Percentiles rank a stretch among this genome's conserved stretches.
phyloP scores from a whole-genome alignment of 1,139 yeast genomes.

The Sugiyamaella castrensis region DNA sequence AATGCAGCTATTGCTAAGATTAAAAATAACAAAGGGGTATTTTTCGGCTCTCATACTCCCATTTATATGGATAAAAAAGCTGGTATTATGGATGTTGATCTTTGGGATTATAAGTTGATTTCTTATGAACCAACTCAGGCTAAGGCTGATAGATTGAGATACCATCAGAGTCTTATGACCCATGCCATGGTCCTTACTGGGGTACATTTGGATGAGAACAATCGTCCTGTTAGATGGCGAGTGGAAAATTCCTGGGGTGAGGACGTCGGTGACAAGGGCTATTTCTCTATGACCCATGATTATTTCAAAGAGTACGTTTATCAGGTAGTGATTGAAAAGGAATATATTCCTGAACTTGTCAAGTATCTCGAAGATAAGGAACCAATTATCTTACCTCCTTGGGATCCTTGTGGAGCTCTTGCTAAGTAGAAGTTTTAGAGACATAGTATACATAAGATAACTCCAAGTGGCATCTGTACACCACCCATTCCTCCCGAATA shows the following conservation, averaged over 20 bases:
- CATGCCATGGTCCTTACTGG: conserved; percentile 81
- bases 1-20: conserved; percentile 62
- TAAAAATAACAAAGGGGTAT: conserved; percentile 69
- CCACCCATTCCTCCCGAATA: no score
- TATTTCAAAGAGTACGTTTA: conserved; percentile 81
- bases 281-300: conserved; percentile 74
- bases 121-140: conserved; percentile 46
- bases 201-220: conserved; percentile 60
- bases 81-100: conserved; percentile 68
- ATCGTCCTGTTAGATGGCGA: conserved; percentile 69
- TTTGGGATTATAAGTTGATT: conserved; percentile 63
- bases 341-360: conserved; percentile 40
- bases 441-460: background rate
- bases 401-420: conserved; percentile 87
- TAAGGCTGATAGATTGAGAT: conserved; percentile 57
- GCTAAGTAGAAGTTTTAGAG: conserved; percentile 39
- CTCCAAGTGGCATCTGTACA: background rate
- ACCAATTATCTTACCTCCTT: conserved; percentile 62
- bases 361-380: conserved; percentile 45
- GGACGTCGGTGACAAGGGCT: conserved; percentile 69
- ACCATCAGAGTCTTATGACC: conserved; percentile 67
- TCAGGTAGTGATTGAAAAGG: conserved; percentile 65
- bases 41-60: conserved; percentile 87
- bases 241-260: conserved; percentile 89
- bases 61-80: conserved; percentile 52